Evolutionary conservation across 2,329 filamentous ascomycete genomes (phyloP), one percentile per base, ranked within the genome.

Genomic region (Trichoderma atrobrunneum): DNA sequence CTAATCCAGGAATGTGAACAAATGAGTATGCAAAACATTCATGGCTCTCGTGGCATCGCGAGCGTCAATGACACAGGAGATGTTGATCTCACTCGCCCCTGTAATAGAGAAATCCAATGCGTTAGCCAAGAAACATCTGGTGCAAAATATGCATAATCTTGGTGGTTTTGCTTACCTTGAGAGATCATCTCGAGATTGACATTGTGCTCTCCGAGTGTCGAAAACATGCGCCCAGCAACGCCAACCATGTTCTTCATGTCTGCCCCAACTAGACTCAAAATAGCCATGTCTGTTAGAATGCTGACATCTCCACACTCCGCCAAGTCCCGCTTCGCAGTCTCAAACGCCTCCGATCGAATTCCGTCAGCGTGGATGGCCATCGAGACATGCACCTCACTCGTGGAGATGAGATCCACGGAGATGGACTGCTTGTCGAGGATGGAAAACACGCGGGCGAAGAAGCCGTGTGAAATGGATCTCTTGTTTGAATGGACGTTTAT

Each of bases 151-250:
- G 24, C 30, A 21, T 6, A 18, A 8, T 30, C 16, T 7, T n/a
- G 0, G 34, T 14, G 5, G 3, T 65, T 32, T 39, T 16, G 14
- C 64, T 78, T 86, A 95, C 96, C 96, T 85, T 99, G 96, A 28
- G 94, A 97, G 76, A 99, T 99, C 96, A 99, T 99, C 84, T 99
- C 96, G 77, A 99, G 94, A 81, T 99, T 99, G 79, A 99, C 91
- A 77, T 93, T 93, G 80, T 97, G 92, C 80, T 98, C 93, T 57
- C 96, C 96, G 21, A 99, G 86, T 1, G 95, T 97, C 62, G 92
- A 93, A 82, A 99, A 98, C 93, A 99, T 98, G 77, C 89, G 91
- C 32, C 96, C 96, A 8, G 93, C 93, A 74, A 99, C 94, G 74
- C 96, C 96, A 72, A 93, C 87, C 94, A 98, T 98, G 82, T 97